Base-by-base conservation (phyloP, 2,329 filamentous ascomycete genomes). In the Aspergillus sergii region DNA sequence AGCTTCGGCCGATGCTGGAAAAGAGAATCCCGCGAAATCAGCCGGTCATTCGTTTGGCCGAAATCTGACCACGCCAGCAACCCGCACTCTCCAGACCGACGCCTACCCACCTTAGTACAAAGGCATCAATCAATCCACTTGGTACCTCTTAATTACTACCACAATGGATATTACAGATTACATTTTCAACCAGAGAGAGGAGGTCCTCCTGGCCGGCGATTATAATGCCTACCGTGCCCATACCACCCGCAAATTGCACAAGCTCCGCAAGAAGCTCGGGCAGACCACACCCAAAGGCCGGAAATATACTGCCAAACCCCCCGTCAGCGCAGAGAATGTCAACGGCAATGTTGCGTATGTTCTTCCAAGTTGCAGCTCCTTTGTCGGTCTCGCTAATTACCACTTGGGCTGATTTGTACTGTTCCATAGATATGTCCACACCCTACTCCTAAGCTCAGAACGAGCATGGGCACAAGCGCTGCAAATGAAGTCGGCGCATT, bases 391-490 rank as follows among this genome's bases (percentile, higher is more conserved):
- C 19, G 16, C 28, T 8, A 10, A 19, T 26, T 19, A 11, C 21
- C 28, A 53, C 26, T 23, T 41, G 9, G n/a, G 23, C 60, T 55
- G 30, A 58, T 36, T 26, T 7, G 26, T 34, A 16, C 46, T 43
- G 43, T 16, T 45, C 56, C 46, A 53, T 70, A 96, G 92, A 78
- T 92, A 89, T 79, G 86, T 89, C 56, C 85, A 91, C 69, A 84
- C 97, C n/a, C 84, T 94, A 36, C 85, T 99, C 61, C 88, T 97
- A 73, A 91, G 89, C 45, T 89, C 94, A 64, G 95, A 99, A 81
- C 88, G 95, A 67, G 92, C 94, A 58, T 98, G 93, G 92, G 94
- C 95, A 43, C 90, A 97, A 78, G 94, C 94, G 62, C 96, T 98
- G 93, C 89, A 91, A 75, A 93, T 97, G 85, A 97, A 96, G 79